Evolutionary conservation across 805 yeast genomes (phyloP), one percentile per base, ranked within the genome.

Genomic region (Tetrapisispora taiwanensis): DNA sequence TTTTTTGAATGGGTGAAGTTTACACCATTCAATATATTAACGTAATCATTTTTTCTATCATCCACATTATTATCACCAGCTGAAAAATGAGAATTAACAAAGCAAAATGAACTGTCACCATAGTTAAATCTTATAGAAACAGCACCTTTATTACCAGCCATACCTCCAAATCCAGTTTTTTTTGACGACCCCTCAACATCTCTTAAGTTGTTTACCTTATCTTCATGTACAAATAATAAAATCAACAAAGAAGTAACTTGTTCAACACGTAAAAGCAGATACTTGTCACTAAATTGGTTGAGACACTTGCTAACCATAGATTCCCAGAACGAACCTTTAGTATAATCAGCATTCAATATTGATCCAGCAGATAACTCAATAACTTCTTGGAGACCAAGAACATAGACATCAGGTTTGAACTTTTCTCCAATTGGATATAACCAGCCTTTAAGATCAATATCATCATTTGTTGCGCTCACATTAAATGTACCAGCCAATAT

Each of bases 71-170:
- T 72, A 19, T 77, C 73, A 1, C 99, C 99, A 0, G 98, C 96
- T 0, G 98, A 95, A 50, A 92, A 68, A 68, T 92, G 99, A 0
- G 95, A 84, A 43, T 92, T 90, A 22, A 92, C 74, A 57, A 88
- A 78, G 50, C 94, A 87, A 56, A 88, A 81, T 1, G 82, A 71
- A 0, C 95, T 82, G 36, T 79, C 74, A 0, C 94, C 92, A 62
- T 75, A 86, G 42, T 81, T 76, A 64, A 90, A 84, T 48, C 96
- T 73, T 9, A 92, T 86, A 0, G 95, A 96, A 48, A 89, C 92
- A 3, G 94, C 96, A 39, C 98, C 98, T 62, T 90, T 90, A 61
- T 92, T 90, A 9, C 97, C 98, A 0, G 97, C 79, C 68, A 92
- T 90, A 32, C 98, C 98, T 27, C 96, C 95, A 44, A 92, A 69